Base-by-base conservation (phyloP, 1,284 basidiomycete species). In the Pseudozyma sp. region DNA sequence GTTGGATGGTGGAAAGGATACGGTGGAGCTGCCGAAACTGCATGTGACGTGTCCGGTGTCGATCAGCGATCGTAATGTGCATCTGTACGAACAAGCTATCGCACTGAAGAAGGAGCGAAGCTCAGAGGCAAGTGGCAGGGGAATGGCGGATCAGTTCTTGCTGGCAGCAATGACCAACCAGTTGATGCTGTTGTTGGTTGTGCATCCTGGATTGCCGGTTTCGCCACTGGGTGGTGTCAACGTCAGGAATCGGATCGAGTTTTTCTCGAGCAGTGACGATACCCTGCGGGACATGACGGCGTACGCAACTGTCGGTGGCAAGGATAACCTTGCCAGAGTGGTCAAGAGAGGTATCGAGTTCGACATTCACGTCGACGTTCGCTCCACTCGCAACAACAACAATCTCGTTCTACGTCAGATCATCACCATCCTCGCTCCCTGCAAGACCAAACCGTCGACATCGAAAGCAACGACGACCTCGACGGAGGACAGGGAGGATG, bases 101-200 rank as follows among this genome's bases (percentile, higher is more conserved):
- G 50, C 49, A 16, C 39, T n/a, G 16, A 10, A 14, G 14, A 7
- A 31, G 39, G 39, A 13, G 14, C 11, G 33, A 7, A 16, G 29
- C 8, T 16, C 45, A 10, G n/a, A 44, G 9, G 29, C 34, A 37
- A 24, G 24, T 4, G 24, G 24, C 24, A 30, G 16, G 16, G 29
- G 29, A 8, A 16, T 31, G 42, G 48, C 19, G 37, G 34, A 54
- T 6, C 14, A 33, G 10, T 69, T 64, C 34, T 34, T 68, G 40
- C 24, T 62, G 14, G 66, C 66, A 5, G 37, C 66, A 17, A 34
- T 62, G 40, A 62, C 66, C 14, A 68, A 68, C 29, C 66, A 60
- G 33, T 11, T 68, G 45, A 68, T 68, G 66, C 54, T 68, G 34
- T 37, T 68, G 49, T 30, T 68, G 35, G 66, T 68, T 3, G 59